These are phyloP conservation scores for Pythium chondricola DNA, from an alignment of 352 stramenopile species.

Conservation along the genomic window DNA sequence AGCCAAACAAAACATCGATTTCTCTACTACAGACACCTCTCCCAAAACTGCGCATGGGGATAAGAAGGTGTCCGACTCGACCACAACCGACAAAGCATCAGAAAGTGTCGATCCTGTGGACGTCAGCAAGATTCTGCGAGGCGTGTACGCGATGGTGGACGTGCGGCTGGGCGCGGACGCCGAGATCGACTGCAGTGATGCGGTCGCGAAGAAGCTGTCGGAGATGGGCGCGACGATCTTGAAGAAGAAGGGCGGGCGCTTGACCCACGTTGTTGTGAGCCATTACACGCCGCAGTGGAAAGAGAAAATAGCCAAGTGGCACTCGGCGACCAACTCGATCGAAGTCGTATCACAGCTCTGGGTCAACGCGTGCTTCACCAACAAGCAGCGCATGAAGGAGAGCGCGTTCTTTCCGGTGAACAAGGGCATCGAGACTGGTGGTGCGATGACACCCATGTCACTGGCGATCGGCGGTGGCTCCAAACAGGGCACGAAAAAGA, in stretches of 20 bases:
- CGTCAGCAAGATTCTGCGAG: conserved; percentile 20
- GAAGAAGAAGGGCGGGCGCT: conserved; percentile 52
- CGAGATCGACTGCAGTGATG: conserved; percentile 77
- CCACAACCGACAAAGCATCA: not conserved
- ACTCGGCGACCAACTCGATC: conserved; percentile 25
- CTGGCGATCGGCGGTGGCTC: not conserved
- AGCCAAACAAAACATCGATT: conserved; percentile 17
- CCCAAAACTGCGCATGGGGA: not conserved
- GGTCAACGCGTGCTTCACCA: conserved; percentile 78
- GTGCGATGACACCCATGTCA: not conserved
- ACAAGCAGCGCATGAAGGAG: conserved; percentile 63
- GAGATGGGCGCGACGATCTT: conserved; percentile 62
- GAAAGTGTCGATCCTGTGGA: conserved; percentile 5
- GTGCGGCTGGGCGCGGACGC: conserved; percentile 57
- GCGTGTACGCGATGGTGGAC: conserved; percentile 70
- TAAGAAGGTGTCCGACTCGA: not conserved
- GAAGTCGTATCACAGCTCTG: conserved; percentile 80
- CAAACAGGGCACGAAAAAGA: conserved; percentile 3
- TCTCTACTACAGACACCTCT: conserved; percentile 2
- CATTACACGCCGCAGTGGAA: conserved; percentile 62
- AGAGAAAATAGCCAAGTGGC: conserved; percentile 65
- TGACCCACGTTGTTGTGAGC: conserved; percentile 78
- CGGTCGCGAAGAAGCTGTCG: conserved; percentile 56
- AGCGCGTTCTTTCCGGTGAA: conserved; percentile 69
- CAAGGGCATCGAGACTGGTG: conserved; percentile 19